Evolutionary conservation across 2,329 filamentous ascomycete species (phyloP).

Genomic region (Teratosphaeria epicoccoides): DNA sequence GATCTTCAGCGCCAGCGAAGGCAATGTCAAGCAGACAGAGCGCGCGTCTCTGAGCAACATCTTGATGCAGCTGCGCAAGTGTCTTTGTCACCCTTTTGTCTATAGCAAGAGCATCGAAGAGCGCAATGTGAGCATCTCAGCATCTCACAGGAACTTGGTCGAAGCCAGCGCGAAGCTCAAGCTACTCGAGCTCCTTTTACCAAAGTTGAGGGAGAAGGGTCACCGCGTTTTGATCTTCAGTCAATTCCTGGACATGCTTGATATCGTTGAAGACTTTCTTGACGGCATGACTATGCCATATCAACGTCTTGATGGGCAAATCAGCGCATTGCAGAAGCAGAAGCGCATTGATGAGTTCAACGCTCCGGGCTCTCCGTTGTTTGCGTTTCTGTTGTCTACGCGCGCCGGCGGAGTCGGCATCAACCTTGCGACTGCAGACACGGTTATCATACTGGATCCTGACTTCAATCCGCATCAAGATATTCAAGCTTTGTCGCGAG

Average conservation of each 20-base stretch:
- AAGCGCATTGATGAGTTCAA: slow-evolving; percentile 92
- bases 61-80: slow-evolving; percentile 87
- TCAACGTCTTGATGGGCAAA: slow-evolving; percentile 74
- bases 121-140: slow-evolving; percentile 48
- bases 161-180: slow-evolving; percentile 87
- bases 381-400: slow-evolving; percentile 87
- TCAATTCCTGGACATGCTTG: slow-evolving; percentile 78
- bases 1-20: slow-evolving; percentile 57
- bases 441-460: slow-evolving; percentile 91
- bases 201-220: slow-evolving; percentile 72
- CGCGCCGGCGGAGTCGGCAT: slow-evolving; percentile 94
- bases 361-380: slow-evolving; percentile 66
- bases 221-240: slow-evolving; percentile 93
- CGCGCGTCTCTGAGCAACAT: slow-evolving; percentile 84
- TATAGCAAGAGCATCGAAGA: slow-evolving; percentile 90
- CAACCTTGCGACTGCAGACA: slow-evolving; percentile 92
- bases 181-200: slow-evolving; percentile 73
- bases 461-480: slow-evolving; percentile 99
- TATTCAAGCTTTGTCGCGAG: slow-evolving; percentile 85
- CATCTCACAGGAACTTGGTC: slow-evolving; percentile 69
- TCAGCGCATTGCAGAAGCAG: slow-evolving; percentile 78
- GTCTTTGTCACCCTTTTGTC: slow-evolving; percentile 89
- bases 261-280: slow-evolving; percentile 87
- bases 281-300: slow-evolving; percentile 61
- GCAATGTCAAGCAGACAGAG: slow-evolving; percentile 54